phyloP scores from a whole-genome alignment of 2,329 filamentous ascomycete species.

The Hypomyces rosellus region DNA sequence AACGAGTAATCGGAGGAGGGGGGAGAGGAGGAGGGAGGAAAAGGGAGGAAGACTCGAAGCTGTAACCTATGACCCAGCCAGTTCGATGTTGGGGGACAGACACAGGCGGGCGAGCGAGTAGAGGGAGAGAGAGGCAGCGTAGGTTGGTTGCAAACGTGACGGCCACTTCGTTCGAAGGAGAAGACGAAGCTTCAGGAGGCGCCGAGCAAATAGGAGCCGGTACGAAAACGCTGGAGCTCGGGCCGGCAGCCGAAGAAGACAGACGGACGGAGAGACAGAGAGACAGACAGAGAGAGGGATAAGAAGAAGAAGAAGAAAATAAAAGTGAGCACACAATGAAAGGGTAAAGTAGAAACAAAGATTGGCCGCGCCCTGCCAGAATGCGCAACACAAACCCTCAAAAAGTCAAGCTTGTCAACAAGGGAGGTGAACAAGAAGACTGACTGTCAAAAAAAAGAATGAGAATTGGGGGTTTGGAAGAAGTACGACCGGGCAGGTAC shows the following conservation, averaged over 20 bases:
- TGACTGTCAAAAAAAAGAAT: constrained; percentile 7
- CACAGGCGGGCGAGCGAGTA: constrained; percentile 17
- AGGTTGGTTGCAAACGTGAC: not conserved
- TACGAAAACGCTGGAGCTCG: constrained; percentile 14
- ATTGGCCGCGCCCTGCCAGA: constrained; percentile 14
- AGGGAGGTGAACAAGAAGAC: constrained; percentile 10
- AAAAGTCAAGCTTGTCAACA: constrained; percentile 13
- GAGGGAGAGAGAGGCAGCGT: constrained; percentile 4
- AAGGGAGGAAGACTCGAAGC: constrained; percentile 20
- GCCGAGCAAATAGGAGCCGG: constrained; percentile 19
- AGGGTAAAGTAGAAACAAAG: constrained; percentile 4
- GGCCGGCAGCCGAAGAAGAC: constrained; percentile 5
- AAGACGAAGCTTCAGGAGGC: constrained; percentile 23
- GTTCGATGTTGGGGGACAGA: constrained; percentile 21
- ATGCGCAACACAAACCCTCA: constrained; percentile 16
- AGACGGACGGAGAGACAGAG: not conserved
- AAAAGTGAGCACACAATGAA: constrained; percentile 16
- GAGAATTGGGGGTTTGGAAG: constrained; percentile 11
- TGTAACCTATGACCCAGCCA: constrained; percentile 33
- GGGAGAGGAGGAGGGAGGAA: constrained; percentile 18
- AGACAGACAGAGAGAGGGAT: not conserved
- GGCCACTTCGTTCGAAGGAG: not conserved
- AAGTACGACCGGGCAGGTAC: constrained; percentile 1
- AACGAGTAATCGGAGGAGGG: constrained; percentile 12
- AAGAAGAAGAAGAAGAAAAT: constrained; percentile 5